Conservation (phyloP, 306 rosid genomes). For the Arachis stenosperma region DNA sequence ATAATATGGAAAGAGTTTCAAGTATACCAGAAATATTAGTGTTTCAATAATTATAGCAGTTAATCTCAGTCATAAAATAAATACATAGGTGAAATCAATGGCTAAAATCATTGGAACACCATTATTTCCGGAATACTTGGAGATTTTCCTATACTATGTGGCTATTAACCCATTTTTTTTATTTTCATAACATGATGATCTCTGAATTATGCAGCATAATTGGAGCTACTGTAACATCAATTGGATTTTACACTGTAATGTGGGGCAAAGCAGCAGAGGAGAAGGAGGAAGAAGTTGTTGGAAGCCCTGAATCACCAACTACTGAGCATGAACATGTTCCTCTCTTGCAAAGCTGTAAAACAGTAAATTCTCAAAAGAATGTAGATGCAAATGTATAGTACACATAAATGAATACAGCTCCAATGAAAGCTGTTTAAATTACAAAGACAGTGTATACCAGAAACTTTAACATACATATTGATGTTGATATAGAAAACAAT, state of each 20-base stretch:
- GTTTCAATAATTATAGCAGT: no score
- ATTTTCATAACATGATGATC: not conserved
- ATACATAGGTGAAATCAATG: no score
- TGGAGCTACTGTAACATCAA: conserved; percentile 77
- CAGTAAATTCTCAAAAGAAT: conserved; percentile 36
- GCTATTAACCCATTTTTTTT: not conserved
- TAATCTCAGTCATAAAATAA: no score
- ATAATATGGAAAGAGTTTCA: no score
- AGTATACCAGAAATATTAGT: no score
- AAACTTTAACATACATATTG: no score
- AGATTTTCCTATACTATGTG: no score
- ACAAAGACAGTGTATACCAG: no score
- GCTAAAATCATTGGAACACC: no score
- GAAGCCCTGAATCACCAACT: conserved; percentile 47
- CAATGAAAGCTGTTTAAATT: no score
- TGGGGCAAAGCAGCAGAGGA: conserved; percentile 88
- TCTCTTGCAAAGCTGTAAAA: conserved; percentile 52
- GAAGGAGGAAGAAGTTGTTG: conserved; percentile 41
- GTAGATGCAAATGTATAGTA: conserved; percentile 21
- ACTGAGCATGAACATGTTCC: conserved; percentile 61
- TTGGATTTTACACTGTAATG: conserved; percentile 86
- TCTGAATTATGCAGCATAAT: conserved; percentile 56
- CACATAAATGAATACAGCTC: not conserved
- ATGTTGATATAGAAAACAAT: no score
- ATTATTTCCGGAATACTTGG: no score